phyloP scores from a whole-genome alignment of 202 grass and related monocot species.

The Panicum hallii region DNA sequence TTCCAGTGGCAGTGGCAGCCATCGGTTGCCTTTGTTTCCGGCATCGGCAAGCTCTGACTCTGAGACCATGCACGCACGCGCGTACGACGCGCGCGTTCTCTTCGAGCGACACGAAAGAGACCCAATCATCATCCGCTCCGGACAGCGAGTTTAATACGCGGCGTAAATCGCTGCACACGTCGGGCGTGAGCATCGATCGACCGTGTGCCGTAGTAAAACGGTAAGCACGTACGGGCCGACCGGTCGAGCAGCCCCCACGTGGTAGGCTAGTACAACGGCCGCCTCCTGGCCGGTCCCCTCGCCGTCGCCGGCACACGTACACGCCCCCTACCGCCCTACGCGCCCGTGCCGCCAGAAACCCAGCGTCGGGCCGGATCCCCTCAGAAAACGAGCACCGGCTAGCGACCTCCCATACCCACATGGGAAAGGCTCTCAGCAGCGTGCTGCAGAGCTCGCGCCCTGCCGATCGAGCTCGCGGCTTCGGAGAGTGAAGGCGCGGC shows the following conservation, averaged over 20 bases:
- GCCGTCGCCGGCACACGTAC: background rate
- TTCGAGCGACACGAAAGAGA: background rate
- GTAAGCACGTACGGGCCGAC: slow-evolving; percentile 23
- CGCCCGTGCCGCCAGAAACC: slow-evolving; percentile 1
- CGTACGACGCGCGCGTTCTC: background rate
- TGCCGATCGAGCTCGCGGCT: background rate
- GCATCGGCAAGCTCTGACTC: background rate
- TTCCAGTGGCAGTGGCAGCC: background rate
- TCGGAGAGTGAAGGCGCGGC: background rate
- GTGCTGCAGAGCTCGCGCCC: too few species aligned
- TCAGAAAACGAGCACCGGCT: background rate
- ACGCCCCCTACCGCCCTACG: background rate
- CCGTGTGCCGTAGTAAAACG: slow-evolving; percentile 25
- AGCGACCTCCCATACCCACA: background rate
- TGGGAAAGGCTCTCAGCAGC: background rate
- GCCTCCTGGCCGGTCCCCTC: slow-evolving; percentile 13
- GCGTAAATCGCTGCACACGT: slow-evolving; percentile 57
- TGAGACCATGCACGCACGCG: background rate
- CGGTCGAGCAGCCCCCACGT: slow-evolving; percentile 2
- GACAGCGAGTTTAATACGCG: slow-evolving; percentile 48
- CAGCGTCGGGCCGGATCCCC: background rate
- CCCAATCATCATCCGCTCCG: slow-evolving; percentile 46
- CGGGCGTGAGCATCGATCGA: slow-evolving; percentile 35
- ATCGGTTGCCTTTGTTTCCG: background rate
- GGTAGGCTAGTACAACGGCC: slow-evolving; percentile 12